Evolutionary conservation across 1,139 yeast genomes (phyloP), one percentile per base, ranked within the genome.

Genomic region (Kodamaea sp.): DNA sequence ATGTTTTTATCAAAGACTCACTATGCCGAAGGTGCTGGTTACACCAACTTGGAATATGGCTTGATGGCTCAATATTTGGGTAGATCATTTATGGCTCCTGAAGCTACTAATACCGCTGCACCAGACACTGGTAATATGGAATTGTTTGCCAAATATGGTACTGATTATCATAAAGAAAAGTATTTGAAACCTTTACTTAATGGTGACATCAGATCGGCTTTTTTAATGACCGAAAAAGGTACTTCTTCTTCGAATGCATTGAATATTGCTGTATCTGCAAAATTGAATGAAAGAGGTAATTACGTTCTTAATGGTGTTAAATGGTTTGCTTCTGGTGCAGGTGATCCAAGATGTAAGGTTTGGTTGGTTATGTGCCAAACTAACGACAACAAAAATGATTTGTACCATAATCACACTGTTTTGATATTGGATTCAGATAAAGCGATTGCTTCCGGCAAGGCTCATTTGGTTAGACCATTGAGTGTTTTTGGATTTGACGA

Each of bases 61-160:
- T 62, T 81, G 42, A 80, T 81, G 87, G 84, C 85, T 2, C 79
- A 77, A 52, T 79, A 79, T 50, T 67, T 81, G 57, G 88, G 88
- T 20, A 66, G 79, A 40, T 68, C 79, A 2, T 62, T 65, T 40
- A 56, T 70, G 37, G 85, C 79, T 1, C 81, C 86, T 2, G 84
- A 78, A 53, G 83, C 78, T 24, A 78, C 83, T 46, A 81, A 81
- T 55, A 76, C 81, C 24, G 63, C 60, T 39, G 87, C 87, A 6
- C 88, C 88, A 10, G 88, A 81, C 51, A 81, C 87, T n/a, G 88
- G 88, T 6, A 81, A 82, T 53, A 81, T 81, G 84, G 88, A 81
- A 55, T 67, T 82, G 20, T 58, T 82, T 46, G 84, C 84, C 28
- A 71, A 73, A 47, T 81, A 77, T 55, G 87, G 83, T 27, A 71